Conservation (phyloP, 179 eudicot species). For the Carnegiea gigantea region DNA sequence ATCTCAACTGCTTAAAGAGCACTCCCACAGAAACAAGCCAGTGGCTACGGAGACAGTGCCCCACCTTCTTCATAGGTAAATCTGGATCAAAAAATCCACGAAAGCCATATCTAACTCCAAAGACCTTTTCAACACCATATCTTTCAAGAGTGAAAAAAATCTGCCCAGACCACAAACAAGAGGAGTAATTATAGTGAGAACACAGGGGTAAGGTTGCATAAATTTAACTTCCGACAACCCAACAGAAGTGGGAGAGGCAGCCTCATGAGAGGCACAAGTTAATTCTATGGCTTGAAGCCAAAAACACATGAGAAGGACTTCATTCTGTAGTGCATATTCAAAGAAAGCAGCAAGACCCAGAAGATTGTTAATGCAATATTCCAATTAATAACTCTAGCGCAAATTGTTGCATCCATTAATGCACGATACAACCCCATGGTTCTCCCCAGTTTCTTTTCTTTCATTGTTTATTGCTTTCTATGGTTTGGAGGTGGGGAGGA, state of each 20-base stretch:
- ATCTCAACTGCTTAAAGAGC: not conserved
- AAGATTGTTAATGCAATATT: not conserved
- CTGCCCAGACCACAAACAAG: slow-evolving; percentile 28
- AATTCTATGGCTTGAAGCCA: not conserved
- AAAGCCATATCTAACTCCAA: slow-evolving; percentile 46
- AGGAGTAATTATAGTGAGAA: not conserved
- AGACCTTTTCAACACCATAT: slow-evolving; percentile 47
- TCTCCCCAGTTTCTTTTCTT: too few species aligned
- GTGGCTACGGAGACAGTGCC: slow-evolving; percentile 14
- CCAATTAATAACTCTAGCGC: not conserved
- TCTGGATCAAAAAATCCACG: slow-evolving; percentile 55
- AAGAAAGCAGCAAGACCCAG: not conserved
- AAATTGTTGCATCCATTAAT: not conserved
- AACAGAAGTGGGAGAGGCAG: not conserved
- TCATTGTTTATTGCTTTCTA: too few species aligned
- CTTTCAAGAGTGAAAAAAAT: slow-evolving; percentile 50
- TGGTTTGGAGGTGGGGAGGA: too few species aligned
- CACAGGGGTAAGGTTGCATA: not conserved
- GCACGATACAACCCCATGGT: not conserved
- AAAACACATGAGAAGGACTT: not conserved
- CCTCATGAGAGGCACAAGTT: not conserved
- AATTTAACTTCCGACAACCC: not conserved
- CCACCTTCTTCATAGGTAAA: slow-evolving; percentile 46
- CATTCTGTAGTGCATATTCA: not conserved
- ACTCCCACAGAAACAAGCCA: not conserved